These are phyloP conservation scores for Dactylellina leptospora DNA, from an alignment of 2,329 filamentous ascomycete species.

Conservation along the genomic window DNA sequence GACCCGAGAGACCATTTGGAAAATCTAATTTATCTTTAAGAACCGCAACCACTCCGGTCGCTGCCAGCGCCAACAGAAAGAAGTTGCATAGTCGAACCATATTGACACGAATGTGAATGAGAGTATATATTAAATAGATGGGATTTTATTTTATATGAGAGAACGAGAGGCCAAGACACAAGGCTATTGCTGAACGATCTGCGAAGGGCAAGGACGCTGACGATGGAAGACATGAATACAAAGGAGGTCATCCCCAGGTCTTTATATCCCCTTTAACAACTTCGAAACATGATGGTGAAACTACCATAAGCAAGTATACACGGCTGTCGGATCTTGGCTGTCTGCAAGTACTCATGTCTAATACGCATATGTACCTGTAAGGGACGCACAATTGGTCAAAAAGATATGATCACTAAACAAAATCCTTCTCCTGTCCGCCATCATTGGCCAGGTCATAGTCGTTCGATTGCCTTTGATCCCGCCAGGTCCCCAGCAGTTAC, in stretches of 20 bases:
- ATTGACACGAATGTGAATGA: neutral
- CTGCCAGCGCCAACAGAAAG: neutral
- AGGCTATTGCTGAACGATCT: too few relatives aligned
- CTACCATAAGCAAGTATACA: neutral
- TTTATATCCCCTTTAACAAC: neutral
- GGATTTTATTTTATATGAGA: too few relatives aligned
- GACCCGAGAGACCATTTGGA: conserved; percentile 34
- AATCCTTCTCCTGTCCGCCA: too few relatives aligned
- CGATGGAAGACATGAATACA: neutral
- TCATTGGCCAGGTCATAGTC: too few relatives aligned
- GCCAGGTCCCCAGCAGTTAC: too few relatives aligned
- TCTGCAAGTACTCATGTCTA: too few relatives aligned
- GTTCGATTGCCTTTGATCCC: too few relatives aligned
- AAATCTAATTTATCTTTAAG: conserved; percentile 34
- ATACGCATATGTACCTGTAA: too few relatives aligned
- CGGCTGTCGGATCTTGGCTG: neutral
- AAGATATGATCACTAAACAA: too few relatives aligned
- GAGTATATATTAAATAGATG: too few relatives aligned
- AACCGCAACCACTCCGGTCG: neutral
- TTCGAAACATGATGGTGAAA: neutral
- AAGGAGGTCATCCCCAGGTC: neutral
- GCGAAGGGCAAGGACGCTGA: neutral
- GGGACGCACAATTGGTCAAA: too few relatives aligned
- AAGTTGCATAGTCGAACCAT: neutral
- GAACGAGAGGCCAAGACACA: too few relatives aligned